Evolutionary conservation across 2,329 filamentous ascomycete species (phyloP), one percentile per base, ranked within the genome.

Genomic region (Sporothrix mexicana): DNA sequence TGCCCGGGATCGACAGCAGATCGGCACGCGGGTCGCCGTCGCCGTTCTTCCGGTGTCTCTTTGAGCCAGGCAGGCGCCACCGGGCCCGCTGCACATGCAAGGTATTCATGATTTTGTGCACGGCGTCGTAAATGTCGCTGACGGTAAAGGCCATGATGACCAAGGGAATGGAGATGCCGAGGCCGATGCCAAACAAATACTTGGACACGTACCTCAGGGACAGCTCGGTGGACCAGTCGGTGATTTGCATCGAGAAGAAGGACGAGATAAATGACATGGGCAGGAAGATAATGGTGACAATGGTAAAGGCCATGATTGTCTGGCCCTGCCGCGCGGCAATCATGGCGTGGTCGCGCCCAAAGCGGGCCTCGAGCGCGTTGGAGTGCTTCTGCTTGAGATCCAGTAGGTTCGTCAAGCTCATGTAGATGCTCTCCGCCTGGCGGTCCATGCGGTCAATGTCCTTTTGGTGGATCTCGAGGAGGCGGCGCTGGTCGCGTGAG

Each of bases 341-440:
- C 2, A 87, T 85, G 0, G 90, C 89, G 78, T 91, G 88, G 68
- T 91, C 87, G 20, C 86, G 82, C 0, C 87, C 85, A 70, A 87
- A 91, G 2, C 89, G 86, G 1, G 89, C 90, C 77, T 92, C 90
- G 64, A 91, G 87, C 0, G 88, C 88, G 79, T 91, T 92, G 75
- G 88, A 89, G 73, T 92, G 89, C 78, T 91, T 91, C 76, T 92
- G 90, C 77, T 92, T 92, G 0, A 91, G 83, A 75, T 92, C 90
- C 0, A 92, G 85, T 5, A 92, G 81, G 75, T 91, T 87, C 0
- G 87, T 89, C 61, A 91, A 85, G 72, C 84, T 87, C 59, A 84
- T 81, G 77, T 91, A 90, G 74, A 91, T 87, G 25, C 86, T 84
- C 73, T 86, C 83, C 0, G 89, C 88, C 78, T 90, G 89, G 69